Percentiles rank a stretch among this genome's conserved stretches.
These are phyloP conservation scores for Raphidocelis subcapitata DNA, from an alignment of 139 green algal genomes.

Conservation along the genomic window DNA sequence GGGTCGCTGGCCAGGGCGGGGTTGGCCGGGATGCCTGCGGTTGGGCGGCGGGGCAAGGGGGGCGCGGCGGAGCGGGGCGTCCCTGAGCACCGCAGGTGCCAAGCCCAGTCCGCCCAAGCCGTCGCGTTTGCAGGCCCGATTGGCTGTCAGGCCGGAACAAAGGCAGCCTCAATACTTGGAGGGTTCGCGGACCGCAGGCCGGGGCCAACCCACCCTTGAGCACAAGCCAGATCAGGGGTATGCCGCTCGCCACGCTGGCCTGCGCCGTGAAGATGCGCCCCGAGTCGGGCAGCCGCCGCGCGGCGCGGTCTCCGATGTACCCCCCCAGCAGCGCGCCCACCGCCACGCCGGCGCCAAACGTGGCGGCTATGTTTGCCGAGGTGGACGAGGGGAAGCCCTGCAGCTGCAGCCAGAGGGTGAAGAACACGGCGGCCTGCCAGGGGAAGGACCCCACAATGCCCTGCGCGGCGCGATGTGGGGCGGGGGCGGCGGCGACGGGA, in stretches of 20 bases:
- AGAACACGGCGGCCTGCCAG: conserved; percentile 87
- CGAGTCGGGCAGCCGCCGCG: conserved; percentile 35
- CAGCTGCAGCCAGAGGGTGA: conserved; percentile 85
- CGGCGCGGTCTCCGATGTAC: conserved; percentile 58
- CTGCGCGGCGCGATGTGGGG: conserved; percentile 35
- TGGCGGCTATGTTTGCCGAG: conserved; percentile 49
- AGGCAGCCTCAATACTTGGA: too few relatives aligned
- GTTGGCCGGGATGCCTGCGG: not conserved
- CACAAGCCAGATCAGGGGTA: conserved; percentile 65
- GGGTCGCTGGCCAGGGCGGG: not conserved
- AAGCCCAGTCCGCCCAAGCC: too few relatives aligned
- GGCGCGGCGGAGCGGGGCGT: too few relatives aligned
- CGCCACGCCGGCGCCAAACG: conserved; percentile 49
- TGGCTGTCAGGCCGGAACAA: too few relatives aligned
- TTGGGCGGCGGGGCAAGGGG: too few relatives aligned
- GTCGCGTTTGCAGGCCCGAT: too few relatives aligned
- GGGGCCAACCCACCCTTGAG: conserved; percentile 60
- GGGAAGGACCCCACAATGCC: conserved; percentile 85
- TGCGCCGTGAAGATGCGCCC: conserved; percentile 65
- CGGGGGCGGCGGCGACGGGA: too few relatives aligned
- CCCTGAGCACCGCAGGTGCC: too few relatives aligned
- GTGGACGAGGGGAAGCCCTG: conserved; percentile 74
- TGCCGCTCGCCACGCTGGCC: conserved; percentile 53
- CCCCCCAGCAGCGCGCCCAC: conserved; percentile 67
- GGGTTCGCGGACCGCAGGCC: too few relatives aligned